These are phyloP conservation scores for Fraxinus nigra DNA, from an alignment of 305 asterid species.

Conservation along the genomic window DNA sequence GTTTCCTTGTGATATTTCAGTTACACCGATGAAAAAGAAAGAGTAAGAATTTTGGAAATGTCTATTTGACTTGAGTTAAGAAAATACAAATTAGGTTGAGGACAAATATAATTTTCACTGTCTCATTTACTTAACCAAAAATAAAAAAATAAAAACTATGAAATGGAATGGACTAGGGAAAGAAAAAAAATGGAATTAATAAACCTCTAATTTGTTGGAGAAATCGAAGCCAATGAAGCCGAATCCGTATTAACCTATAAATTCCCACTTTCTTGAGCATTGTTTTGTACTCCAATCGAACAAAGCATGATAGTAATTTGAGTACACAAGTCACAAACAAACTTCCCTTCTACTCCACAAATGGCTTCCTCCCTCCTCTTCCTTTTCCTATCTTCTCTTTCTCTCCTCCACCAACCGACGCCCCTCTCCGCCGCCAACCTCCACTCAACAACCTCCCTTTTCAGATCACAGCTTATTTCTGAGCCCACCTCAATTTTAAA, in stretches of 20 bases:
- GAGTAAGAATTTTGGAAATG: background rate
- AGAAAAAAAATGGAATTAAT: too few species aligned
- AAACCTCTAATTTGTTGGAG: background rate
- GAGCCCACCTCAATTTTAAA: slow-evolving; percentile 25
- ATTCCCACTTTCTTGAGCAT: background rate
- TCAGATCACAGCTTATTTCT: slow-evolving; percentile 35
- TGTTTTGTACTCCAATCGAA: slow-evolving; percentile 19
- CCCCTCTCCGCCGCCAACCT: slow-evolving; percentile 46
- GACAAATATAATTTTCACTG: background rate
- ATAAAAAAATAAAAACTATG: too few species aligned
- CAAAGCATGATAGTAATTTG: background rate
- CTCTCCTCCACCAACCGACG: slow-evolving; percentile 38
- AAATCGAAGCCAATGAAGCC: background rate
- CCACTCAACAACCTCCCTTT: slow-evolving; percentile 34
- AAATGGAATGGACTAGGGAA: background rate
- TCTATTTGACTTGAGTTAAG: background rate
- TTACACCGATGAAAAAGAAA: background rate
- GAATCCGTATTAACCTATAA: background rate
- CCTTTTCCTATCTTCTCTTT: slow-evolving; percentile 33
- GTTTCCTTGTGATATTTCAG: background rate
- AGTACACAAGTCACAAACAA: background rate
- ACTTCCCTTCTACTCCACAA: background rate
- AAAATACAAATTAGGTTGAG: background rate
- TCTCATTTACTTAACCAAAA: background rate
- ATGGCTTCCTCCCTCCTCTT: slow-evolving; percentile 33